Percentiles rank a stretch among this genome's conserved stretches.
These are phyloP conservation scores for Limnomonas spitsbergensis DNA, from an alignment of 139 green algal species.

Conservation along the genomic window DNA sequence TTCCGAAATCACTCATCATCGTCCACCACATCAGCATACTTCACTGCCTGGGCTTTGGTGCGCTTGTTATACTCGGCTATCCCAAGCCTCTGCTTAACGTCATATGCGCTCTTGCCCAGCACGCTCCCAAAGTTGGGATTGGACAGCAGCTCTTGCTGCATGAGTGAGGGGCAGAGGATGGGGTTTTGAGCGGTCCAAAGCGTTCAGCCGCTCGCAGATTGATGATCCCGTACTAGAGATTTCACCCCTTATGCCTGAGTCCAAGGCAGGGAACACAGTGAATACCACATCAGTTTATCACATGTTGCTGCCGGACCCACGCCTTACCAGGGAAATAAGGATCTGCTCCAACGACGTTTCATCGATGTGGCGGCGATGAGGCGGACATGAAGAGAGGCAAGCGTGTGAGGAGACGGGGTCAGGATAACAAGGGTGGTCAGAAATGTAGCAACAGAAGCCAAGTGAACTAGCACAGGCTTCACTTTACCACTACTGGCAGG, in stretches of 20 bases:
- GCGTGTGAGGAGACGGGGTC: too few species aligned
- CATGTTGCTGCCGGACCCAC: neutral
- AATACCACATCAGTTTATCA: constrained; percentile 1
- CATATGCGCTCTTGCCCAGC: neutral
- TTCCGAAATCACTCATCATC: too few species aligned
- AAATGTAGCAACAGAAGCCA: neutral
- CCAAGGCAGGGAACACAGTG: too few species aligned
- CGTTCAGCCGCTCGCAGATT: too few species aligned
- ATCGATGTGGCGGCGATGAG: too few species aligned
- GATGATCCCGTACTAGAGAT: neutral
- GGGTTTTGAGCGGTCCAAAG: neutral
- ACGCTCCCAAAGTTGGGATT: constrained; percentile 17
- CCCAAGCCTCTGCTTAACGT: neutral
- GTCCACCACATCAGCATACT: constrained; percentile 6
- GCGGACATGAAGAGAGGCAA: neutral
- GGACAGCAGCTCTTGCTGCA: constrained; percentile 18
- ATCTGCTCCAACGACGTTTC: too few species aligned
- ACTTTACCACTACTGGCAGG: neutral
- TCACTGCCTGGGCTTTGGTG: neutral
- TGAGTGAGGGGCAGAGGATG: neutral
- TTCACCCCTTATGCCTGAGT: neutral
- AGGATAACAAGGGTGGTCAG: neutral
- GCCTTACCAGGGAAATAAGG: neutral
- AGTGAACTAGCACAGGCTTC: neutral
- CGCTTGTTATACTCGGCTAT: neutral